Base-by-base conservation (phyloP, 2,329 filamentous ascomycete genomes). In the Botrytis pseudocinerea region DNA sequence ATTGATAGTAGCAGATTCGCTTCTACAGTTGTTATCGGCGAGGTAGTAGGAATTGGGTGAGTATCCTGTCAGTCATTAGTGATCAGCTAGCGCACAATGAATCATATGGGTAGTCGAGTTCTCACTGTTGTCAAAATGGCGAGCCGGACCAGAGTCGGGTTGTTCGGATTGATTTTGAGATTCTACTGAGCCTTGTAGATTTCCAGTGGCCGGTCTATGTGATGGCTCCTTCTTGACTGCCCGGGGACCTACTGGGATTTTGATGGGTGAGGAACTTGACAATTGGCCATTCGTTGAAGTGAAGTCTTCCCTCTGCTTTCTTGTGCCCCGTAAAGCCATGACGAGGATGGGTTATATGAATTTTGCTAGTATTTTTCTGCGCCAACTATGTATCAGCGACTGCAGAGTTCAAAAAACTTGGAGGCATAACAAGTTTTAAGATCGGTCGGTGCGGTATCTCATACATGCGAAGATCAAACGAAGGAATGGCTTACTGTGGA, bases 141-240 rank as follows among this genome's bases (percentile, higher is more conserved):
- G 46, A 25, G 4, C 9, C 9, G 22, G 46, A 48, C 25, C 9
- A 25, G 22, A 48, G 10, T 12, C 9, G 4, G 22, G 46, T 9
- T 48, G 9, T 48, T 48, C 46, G 9, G 4, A 48, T 48, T 48
- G 22, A 48, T 22, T 9, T 48, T 25, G 46, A 48, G 22, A 25
- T 1, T 48, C 46, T 25, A 48, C 1, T 0, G 46, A 25, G 22
- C 46, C 9, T 25, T 48, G 46, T 48, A 48, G 46, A 25, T 48
- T 0, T 25, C 0, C 10, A 25, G 22, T 88, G 88, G 64, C 91
- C 85, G 4, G 93, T 90, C 66, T 38, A 35, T 64, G 42, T 2
- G 28, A 16, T 9, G 8, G 7, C 38, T 68, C 64, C 18, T 54
- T 46, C 38, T 68, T 68, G 14, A 68, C 20, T 28, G 32, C 38